Conservation (phyloP, 768 basidiomycete species). For the Crepidotus variabilis region DNA sequence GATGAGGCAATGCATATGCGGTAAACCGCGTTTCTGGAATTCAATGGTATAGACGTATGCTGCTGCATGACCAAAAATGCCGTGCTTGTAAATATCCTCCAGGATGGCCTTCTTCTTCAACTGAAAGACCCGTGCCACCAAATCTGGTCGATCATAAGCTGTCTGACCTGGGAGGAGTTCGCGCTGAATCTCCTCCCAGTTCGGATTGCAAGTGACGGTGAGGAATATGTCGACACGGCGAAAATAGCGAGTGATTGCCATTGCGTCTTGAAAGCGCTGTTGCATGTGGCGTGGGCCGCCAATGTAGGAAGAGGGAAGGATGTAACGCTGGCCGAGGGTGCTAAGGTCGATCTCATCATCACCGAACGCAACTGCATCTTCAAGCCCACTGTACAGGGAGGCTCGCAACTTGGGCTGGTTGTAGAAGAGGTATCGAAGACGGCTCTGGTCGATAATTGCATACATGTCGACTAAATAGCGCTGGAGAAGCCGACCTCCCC, state of each 20-base stretch:
- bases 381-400: constrained; percentile 20
- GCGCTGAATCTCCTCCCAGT: constrained; percentile 41
- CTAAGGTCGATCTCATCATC: constrained; percentile 20
- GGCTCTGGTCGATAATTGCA: constrained; percentile 33
- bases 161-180: constrained; percentile 36
- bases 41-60: constrained; percentile 48
- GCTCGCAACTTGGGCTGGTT: constrained; percentile 33
- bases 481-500: constrained; percentile 31
- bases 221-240: constrained; percentile 42
- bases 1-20: constrained; percentile 47
- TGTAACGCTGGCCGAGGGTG: constrained; percentile 26
- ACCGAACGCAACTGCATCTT: constrained; percentile 26
- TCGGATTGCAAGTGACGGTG: constrained; percentile 50
- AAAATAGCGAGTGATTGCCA: constrained; percentile 38
- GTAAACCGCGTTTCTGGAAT: constrained; percentile 52
- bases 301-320: constrained; percentile 40
- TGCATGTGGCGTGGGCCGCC: constrained; percentile 41
- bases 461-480: constrained; percentile 34
- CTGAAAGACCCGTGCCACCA: constrained; percentile 44
- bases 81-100: constrained; percentile 30
- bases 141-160: constrained; percentile 42
- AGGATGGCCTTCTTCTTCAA: constrained; percentile 37
- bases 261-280: constrained; percentile 38
- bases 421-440: constrained; percentile 25
- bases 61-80: constrained; percentile 36